These are phyloP conservation scores for Adenanthera pavonina DNA, from an alignment of 306 rosid species.

Conservation along the genomic window DNA sequence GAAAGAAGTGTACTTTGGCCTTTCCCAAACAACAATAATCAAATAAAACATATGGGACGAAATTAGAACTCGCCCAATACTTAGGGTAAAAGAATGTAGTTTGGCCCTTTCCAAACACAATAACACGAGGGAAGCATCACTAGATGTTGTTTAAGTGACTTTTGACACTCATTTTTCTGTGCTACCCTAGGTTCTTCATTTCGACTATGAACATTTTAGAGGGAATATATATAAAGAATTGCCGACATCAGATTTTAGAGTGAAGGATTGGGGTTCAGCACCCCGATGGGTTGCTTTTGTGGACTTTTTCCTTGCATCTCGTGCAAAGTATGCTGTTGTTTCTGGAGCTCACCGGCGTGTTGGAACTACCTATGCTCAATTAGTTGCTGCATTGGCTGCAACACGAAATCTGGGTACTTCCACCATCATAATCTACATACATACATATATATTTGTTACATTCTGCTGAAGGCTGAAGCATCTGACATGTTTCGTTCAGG, in stretches of 20 bases:
- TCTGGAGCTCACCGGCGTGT: constrained; percentile 96
- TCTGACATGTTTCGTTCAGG: constrained; percentile 52
- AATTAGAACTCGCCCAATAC: background rate
- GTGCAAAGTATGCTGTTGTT: constrained; percentile 73
- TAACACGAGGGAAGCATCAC: background rate
- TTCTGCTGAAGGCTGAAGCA: constrained; percentile 27
- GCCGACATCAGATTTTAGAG: constrained; percentile 73
- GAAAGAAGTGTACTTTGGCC: background rate
- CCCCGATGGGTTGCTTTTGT: constrained; percentile 99
- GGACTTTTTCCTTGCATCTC: constrained; percentile 93
- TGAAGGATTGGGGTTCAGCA: constrained; percentile 96
- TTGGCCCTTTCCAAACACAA: constrained; percentile 22
- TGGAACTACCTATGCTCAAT: constrained; percentile 96
- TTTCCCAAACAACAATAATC: background rate
- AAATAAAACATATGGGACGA: background rate
- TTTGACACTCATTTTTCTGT: constrained; percentile 8
- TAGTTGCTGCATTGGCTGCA: constrained; percentile 91
- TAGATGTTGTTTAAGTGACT: background rate
- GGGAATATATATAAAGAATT: constrained; percentile 66
- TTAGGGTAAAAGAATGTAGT: background rate
- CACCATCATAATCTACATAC: background rate
- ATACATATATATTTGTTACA: background rate
- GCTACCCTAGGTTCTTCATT: constrained; percentile 77
- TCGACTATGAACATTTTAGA: constrained; percentile 75
- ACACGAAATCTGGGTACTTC: constrained; percentile 68